phyloP scores from a whole-genome alignment of 2,329 filamentous ascomycete genomes.

The Aquanectria penicillioides region DNA sequence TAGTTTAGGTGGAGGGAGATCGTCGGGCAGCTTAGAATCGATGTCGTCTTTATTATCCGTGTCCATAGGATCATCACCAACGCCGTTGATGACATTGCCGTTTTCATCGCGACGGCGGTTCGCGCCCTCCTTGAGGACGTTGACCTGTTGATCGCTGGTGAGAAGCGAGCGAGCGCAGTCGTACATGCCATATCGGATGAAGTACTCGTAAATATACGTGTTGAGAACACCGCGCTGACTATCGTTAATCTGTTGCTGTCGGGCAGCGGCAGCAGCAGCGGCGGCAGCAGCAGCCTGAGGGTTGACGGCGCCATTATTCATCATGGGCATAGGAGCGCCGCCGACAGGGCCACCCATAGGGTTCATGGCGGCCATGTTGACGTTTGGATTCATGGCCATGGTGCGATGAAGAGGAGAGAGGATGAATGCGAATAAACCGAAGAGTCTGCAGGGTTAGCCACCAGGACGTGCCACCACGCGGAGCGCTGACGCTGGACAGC shows the following conservation, averaged over 20 bases:
- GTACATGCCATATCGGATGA: slow-evolving; percentile 85
- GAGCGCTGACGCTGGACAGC: slow-evolving; percentile 40
- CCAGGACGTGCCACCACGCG: slow-evolving; percentile 47
- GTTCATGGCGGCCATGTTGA: slow-evolving; percentile 75
- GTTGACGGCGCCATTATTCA: slow-evolving; percentile 66
- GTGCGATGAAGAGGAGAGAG: slow-evolving; percentile 32
- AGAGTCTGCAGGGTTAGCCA: slow-evolving; percentile 45
- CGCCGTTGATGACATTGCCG: slow-evolving; percentile 73
- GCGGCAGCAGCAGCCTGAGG: slow-evolving; percentile 45
- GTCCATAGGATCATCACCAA: slow-evolving; percentile 81
- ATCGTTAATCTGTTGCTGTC: slow-evolving; percentile 56
- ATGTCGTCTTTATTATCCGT: slow-evolving; percentile 84
- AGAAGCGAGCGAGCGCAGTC: slow-evolving; percentile 83
- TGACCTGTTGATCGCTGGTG: slow-evolving; percentile 72
- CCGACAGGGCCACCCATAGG: slow-evolving; percentile 75
- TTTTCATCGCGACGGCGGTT: slow-evolving; percentile 74
- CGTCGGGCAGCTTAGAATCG: slow-evolving; percentile 78
- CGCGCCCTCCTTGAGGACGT: slow-evolving; percentile 75
- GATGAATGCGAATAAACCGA: slow-evolving; percentile 35
- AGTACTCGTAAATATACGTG: slow-evolving; percentile 92
- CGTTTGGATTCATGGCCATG: slow-evolving; percentile 67
- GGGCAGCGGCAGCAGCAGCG: slow-evolving; percentile 44
- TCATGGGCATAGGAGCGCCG: slow-evolving; percentile 69
- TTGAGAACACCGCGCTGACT: slow-evolving; percentile 71
- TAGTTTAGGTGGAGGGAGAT: slow-evolving; percentile 80